A percentile compares a stretch with the other conserved stretches of the same genome.
Evolutionary conservation across 768 basidiomycete species (phyloP).

Genomic region (Boletus rubroflammeus): DNA sequence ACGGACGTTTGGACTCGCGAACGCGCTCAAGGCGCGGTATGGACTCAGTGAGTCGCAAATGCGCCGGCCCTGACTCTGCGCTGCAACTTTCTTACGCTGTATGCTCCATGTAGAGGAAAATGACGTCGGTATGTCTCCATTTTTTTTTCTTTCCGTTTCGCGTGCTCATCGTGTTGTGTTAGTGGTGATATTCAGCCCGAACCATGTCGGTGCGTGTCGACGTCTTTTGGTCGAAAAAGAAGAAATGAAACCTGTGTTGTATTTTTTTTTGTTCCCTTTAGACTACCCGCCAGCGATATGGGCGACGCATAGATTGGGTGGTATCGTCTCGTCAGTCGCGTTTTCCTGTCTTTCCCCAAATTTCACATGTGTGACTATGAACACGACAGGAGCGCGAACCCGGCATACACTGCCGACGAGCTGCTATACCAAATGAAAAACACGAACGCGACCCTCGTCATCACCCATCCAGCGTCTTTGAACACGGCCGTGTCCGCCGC

Average conservation of each 20-base stretch:
- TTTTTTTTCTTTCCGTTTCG: neutral
- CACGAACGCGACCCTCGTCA: constrained; percentile 26
- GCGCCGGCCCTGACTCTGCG: neutral
- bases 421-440: constrained; percentile 32
- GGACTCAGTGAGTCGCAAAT: constrained; percentile 40
- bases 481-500: constrained; percentile 30
- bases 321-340: constrained; percentile 50
- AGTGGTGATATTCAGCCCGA: constrained; percentile 66
- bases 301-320: constrained; percentile 59
- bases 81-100: neutral
- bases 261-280: constrained; percentile 18
- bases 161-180: constrained; percentile 3
- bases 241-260: neutral
- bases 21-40: constrained; percentile 47
- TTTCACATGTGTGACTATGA: neutral
- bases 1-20: constrained; percentile 52
- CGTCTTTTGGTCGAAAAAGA: neutral
- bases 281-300: constrained; percentile 56
- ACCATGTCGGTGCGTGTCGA: constrained; percentile 49
- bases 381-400: constrained; percentile 31
- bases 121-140: constrained; percentile 45
- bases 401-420: constrained; percentile 33
- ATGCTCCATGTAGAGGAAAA: constrained; percentile 36
- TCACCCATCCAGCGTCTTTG: constrained; percentile 30
- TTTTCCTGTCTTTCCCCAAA: neutral